Conservation (phyloP, 2,329 filamentous ascomycete genomes). For the Venturia carpophila region DNA sequence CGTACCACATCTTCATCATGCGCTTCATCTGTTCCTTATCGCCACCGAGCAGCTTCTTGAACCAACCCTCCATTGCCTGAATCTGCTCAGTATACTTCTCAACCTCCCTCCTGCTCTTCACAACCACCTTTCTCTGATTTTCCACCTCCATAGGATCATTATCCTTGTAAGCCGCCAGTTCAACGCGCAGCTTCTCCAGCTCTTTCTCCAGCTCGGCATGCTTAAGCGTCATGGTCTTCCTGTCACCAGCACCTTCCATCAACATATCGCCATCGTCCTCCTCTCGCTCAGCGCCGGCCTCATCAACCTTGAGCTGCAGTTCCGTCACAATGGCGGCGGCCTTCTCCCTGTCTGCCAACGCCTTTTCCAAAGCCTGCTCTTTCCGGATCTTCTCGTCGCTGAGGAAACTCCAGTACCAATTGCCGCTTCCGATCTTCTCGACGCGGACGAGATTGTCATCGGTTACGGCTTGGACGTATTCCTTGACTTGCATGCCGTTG, state of each 20-base stretch:
- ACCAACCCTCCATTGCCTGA: constrained; percentile 39
- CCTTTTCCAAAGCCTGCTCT: constrained; percentile 33
- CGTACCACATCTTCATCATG: constrained; percentile 43
- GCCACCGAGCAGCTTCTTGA: constrained; percentile 29
- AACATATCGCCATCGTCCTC: constrained; percentile 32
- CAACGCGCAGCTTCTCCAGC: constrained; percentile 32
- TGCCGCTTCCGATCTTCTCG: constrained; percentile 63
- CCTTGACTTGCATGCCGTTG: constrained; percentile 59
- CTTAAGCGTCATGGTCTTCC: constrained; percentile 33
- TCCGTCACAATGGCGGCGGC: constrained; percentile 29
- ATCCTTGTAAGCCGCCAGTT: constrained; percentile 39
- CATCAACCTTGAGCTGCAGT: constrained; percentile 35
- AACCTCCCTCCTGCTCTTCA: constrained; percentile 26
- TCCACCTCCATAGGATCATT: constrained; percentile 40
- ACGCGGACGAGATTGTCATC: constrained; percentile 56
- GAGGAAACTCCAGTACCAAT: constrained; percentile 64
- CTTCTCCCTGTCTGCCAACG: constrained; percentile 33
- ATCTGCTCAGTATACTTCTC: constrained; percentile 39
- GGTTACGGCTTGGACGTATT: constrained; percentile 54
- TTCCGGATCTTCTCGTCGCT: constrained; percentile 48
- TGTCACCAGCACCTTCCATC: constrained; percentile 26
- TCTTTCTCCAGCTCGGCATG: constrained; percentile 32
- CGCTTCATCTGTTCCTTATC: constrained; percentile 39
- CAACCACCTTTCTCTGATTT: constrained; percentile 31
- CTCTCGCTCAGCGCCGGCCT: constrained; percentile 31